Conservation (phyloP, 495 filamentous ascomycete genomes). For the Aspergillus cavernicola region DNA sequence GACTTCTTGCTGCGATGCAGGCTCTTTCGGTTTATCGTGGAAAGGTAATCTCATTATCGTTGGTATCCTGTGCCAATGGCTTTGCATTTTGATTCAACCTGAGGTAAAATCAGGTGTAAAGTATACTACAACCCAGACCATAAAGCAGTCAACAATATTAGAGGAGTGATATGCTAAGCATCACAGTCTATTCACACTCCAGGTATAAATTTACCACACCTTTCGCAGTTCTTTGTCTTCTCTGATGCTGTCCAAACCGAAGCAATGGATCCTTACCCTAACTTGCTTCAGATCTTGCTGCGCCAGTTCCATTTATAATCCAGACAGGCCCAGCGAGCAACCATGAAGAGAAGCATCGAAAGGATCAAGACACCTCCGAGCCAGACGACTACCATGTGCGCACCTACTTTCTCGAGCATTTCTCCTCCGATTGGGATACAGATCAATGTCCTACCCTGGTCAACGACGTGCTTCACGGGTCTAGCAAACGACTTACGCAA, state of each 20-base stretch:
- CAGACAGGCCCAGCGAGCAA: slow-evolving; percentile 48
- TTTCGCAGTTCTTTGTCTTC: neutral
- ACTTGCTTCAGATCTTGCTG: slow-evolving; percentile 26
- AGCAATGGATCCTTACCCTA: neutral
- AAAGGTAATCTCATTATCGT: neutral
- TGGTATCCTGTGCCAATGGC: no score
- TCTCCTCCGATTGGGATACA: slow-evolving; percentile 41
- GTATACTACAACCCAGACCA: no score
- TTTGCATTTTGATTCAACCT: no score
- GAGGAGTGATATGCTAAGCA: no score
- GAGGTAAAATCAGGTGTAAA: no score
- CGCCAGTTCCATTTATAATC: slow-evolving; percentile 46
- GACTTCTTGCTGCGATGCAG: no score
- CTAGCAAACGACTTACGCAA: slow-evolving; percentile 44
- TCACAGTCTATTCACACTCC: no score
- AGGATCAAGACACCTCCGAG: slow-evolving; percentile 36
- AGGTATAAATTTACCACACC: neutral
- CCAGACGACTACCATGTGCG: slow-evolving; percentile 33
- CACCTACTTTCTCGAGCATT: slow-evolving; percentile 38
- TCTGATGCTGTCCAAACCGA: neutral
- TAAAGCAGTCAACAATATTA: no score
- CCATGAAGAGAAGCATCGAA: slow-evolving; percentile 34
- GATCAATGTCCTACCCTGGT: slow-evolving; percentile 28
- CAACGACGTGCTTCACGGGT: neutral
- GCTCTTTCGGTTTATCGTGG: no score